Conservation (phyloP, 805 yeast species). For the Sugiyamaella mastotermitis region DNA sequence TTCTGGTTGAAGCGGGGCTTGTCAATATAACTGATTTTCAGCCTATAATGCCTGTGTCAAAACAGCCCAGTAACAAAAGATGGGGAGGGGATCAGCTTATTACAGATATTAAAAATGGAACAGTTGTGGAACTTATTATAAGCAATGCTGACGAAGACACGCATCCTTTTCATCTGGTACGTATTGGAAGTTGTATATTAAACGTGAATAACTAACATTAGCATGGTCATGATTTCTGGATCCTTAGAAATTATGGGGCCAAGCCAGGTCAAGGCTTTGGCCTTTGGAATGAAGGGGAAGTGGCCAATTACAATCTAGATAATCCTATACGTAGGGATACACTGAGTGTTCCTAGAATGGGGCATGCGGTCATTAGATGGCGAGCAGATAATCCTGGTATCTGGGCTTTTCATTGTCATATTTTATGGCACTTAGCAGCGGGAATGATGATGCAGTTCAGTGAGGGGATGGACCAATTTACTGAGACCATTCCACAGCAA, state of each 20-base stretch:
- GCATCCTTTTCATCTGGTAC: too few species aligned
- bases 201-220: too few species aligned
- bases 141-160: too few species aligned
- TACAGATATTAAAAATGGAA: too few species aligned
- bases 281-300: constrained; percentile 34
- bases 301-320: constrained; percentile 38
- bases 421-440: constrained; percentile 90
- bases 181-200: too few species aligned
- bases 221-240: constrained; percentile 85
- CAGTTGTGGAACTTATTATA: too few species aligned
- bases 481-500: constrained; percentile 25
- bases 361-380: constrained; percentile 51
- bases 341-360: constrained; percentile 47
- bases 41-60: too few species aligned
- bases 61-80: too few species aligned
- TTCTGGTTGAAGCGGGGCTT: too few species aligned
- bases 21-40: too few species aligned
- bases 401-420: constrained; percentile 93
- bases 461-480: constrained; percentile 25
- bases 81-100: too few species aligned
- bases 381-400: constrained; percentile 84
- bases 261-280: constrained; percentile 42
- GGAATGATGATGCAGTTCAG: constrained; percentile 47
- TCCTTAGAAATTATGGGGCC: constrained; percentile 30
- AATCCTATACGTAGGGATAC: constrained; percentile 66